Percentiles rank a stretch among this genome's conserved stretches.
These are phyloP conservation scores for Xylaria sp. DNA, from an alignment of 2,329 filamentous ascomycete species.

Conservation along the genomic window DNA sequence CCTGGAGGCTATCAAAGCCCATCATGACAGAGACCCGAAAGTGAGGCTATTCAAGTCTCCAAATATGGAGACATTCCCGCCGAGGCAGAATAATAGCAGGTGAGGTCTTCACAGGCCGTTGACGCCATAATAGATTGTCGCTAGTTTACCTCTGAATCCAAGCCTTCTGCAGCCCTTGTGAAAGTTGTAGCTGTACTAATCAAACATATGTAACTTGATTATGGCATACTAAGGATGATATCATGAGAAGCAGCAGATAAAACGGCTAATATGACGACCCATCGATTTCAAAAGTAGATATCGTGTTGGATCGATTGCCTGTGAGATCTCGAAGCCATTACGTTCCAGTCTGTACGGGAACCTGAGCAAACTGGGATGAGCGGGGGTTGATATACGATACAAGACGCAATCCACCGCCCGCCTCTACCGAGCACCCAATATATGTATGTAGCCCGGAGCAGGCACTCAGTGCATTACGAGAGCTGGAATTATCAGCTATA, in stretches of 20 bases:
- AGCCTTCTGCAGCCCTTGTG: no score
- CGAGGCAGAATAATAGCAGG: no score
- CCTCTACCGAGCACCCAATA: constrained; percentile 7
- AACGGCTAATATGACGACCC: background rate
- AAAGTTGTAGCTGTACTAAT: no score
- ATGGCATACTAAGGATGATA: background rate
- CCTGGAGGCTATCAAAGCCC: no score
- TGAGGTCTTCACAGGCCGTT: no score
- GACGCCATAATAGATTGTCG: no score
- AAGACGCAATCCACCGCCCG: background rate
- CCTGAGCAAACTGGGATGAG: constrained; percentile 4
- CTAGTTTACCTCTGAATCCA: no score
- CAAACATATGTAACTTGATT: no score
- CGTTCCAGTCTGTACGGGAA: background rate
- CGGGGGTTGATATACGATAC: constrained; percentile 11
- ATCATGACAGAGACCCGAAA: no score
- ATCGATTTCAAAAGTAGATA: background rate
- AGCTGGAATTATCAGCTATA: constrained; percentile 5
- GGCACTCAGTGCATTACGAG: constrained; percentile 3
- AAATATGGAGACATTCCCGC: no score
- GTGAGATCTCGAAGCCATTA: constrained; percentile 2
- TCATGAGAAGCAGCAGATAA: background rate
- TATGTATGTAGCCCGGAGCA: constrained; percentile 5
- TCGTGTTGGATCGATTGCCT: background rate
- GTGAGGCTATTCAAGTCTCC: no score